phyloP scores from a whole-genome alignment of 768 basidiomycete genomes.

The Lactifluus piperatus region DNA sequence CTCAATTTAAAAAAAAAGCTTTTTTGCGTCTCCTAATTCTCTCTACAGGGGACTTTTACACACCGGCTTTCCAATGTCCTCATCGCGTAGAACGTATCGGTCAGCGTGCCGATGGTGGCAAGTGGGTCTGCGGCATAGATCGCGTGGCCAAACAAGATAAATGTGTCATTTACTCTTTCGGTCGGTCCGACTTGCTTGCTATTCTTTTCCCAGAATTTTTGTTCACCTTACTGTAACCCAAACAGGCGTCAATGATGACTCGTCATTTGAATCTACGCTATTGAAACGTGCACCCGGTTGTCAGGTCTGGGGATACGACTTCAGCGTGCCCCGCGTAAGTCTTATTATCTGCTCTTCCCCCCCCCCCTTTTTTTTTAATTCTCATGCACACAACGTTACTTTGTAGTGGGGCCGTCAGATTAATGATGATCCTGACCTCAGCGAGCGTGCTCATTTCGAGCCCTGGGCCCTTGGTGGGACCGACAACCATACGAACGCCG shows the following conservation, averaged over 20 bases:
- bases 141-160: conserved; percentile 26
- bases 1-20: too few species aligned
- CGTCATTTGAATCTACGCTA: conserved; percentile 41
- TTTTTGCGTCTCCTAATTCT: background rate
- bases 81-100: conserved; percentile 41
- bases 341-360: too few species aligned
- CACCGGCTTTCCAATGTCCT: conserved; percentile 40
- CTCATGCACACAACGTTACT: background rate
- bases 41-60: conserved; percentile 30
- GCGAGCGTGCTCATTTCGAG: conserved; percentile 34
- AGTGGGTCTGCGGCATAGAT: conserved; percentile 43
- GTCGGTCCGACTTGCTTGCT: too few species aligned
- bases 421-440: conserved; percentile 25
- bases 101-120: conserved; percentile 42
- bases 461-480: conserved; percentile 28
- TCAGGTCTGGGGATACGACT: conserved; percentile 35
- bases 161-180: conserved; percentile 20
- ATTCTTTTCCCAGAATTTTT: background rate
- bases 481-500: conserved; percentile 38
- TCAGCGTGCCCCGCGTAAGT: conserved; percentile 30
- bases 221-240: background rate
- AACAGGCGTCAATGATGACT: conserved; percentile 40
- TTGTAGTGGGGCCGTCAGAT: conserved; percentile 37
- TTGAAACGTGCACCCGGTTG: conserved; percentile 34
- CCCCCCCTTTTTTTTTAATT: too few species aligned